These are phyloP conservation scores for Dendrocalamus latiflorus DNA, from an alignment of 202 grass and related monocot genomes.

Conservation along the genomic window DNA sequence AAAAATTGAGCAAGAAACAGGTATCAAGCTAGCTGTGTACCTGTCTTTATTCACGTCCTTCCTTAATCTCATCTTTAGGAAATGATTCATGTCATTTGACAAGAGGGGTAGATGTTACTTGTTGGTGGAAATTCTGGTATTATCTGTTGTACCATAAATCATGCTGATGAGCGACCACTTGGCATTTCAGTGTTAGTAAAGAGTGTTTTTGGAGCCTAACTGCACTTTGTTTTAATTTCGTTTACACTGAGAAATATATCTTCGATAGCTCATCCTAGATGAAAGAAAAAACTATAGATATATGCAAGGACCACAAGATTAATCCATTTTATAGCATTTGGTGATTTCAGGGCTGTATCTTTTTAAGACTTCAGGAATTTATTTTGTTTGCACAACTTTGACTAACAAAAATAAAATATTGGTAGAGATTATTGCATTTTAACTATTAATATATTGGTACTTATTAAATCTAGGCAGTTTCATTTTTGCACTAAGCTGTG, in stretches of 20 bases:
- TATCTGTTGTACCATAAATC: background rate
- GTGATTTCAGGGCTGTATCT: constrained; percentile 1
- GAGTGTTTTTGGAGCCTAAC: background rate
- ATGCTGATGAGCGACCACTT: background rate
- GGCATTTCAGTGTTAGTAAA: constrained; percentile 1
- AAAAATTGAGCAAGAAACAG: constrained; percentile 90
- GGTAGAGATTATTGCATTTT: background rate
- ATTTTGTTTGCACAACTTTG: background rate
- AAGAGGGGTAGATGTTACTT: background rate
- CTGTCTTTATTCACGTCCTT: constrained; percentile 24
- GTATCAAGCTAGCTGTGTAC: constrained; percentile 32
- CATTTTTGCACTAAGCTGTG: background rate
- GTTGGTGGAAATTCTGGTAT: constrained; percentile 7
- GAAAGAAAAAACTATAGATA: background rate
- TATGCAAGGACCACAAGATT: background rate
- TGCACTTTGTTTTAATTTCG: background rate
- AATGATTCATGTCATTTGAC: background rate
- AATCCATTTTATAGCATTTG: background rate
- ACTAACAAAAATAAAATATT: background rate
- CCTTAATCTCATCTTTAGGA: constrained; percentile 19
- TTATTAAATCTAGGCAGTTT: background rate
- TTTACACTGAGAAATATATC: background rate
- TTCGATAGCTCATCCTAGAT: background rate
- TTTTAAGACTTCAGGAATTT: background rate
- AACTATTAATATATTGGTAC: background rate